Conservation (phyloP, 2,329 filamentous ascomycete genomes). For the Neoarthrinium moseri region DNA sequence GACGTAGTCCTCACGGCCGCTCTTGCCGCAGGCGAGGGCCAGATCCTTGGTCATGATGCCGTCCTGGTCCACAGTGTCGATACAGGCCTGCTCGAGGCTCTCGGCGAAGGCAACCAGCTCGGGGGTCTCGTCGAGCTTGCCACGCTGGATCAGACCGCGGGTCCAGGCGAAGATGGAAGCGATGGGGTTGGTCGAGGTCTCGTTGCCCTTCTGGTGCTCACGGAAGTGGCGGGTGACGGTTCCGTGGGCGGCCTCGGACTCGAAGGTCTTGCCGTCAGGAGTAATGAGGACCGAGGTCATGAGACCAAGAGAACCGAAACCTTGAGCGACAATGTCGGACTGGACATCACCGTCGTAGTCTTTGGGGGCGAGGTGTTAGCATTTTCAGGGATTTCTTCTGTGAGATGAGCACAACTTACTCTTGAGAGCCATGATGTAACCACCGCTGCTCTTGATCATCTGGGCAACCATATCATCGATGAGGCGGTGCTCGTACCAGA, state of each 20-base stretch:
- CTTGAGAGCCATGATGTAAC: slow-evolving; percentile 97
- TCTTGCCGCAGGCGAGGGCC: slow-evolving; percentile 91
- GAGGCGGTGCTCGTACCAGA: slow-evolving; percentile 99
- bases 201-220: slow-evolving; percentile 96
- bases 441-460: slow-evolving; percentile 98
- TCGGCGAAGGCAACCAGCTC: slow-evolving; percentile 91
- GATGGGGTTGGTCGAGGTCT: slow-evolving; percentile 98
- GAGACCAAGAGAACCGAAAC: slow-evolving; percentile 94
- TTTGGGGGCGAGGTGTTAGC: slow-evolving; percentile 34
- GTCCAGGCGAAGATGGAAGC: slow-evolving; percentile 99
- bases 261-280: slow-evolving; percentile 93
- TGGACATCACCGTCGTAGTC: slow-evolving; percentile 99
- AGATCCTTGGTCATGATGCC: slow-evolving; percentile 99
- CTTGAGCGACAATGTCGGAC: slow-evolving; percentile 96
- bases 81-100: slow-evolving; percentile 85
- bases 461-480: slow-evolving; percentile 99
- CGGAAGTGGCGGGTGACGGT: slow-evolving; percentile 98
- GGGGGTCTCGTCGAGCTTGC: slow-evolving; percentile 88
- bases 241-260: slow-evolving; percentile 96
- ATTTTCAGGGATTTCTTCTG: not conserved
- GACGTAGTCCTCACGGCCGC: slow-evolving; percentile 79
- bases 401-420: slow-evolving; percentile 56
- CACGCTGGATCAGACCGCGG: slow-evolving; percentile 87
- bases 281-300: slow-evolving; percentile 99
- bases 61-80: slow-evolving; percentile 91